Evolutionary conservation across 768 basidiomycete species (phyloP).

Genomic region (Tylopilus sp.): DNA sequence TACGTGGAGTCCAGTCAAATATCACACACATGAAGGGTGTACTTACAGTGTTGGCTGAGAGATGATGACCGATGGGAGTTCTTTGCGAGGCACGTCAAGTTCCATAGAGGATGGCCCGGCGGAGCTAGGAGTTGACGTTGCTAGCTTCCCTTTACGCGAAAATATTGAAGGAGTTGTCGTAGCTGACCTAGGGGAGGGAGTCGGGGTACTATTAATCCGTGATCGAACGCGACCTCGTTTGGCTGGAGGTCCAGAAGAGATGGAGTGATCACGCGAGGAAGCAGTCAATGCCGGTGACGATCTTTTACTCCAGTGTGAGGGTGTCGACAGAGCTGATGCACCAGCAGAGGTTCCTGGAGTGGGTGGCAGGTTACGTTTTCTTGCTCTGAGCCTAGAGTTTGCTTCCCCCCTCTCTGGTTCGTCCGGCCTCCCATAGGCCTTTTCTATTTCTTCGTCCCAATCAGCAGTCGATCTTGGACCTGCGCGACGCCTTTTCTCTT

Average conservation of each 20-base stretch:
- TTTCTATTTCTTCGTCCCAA: conserved; percentile 30
- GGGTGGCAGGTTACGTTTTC: conserved; percentile 11
- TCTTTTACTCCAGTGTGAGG: conserved; percentile 2
- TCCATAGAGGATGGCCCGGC: conserved; percentile 15
- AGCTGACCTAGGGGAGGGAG: conserved; percentile 9
- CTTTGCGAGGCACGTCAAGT: not conserved
- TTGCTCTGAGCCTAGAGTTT: conserved; percentile 21
- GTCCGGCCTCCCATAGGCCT: conserved; percentile 12
- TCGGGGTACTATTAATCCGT: conserved; percentile 1
- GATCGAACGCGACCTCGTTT: conserved; percentile 8
- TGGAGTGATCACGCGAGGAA: conserved; percentile 12
- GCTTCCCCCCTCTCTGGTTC: conserved; percentile 27
- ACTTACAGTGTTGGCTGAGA: conserved; percentile 24
- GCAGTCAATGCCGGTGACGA: conserved; percentile 12
- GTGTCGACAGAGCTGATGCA: conserved; percentile 1
- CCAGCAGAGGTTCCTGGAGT: conserved; percentile 7
- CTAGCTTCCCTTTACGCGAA: conserved; percentile 4
- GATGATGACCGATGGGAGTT: conserved; percentile 17
- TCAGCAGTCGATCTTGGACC: conserved; percentile 8
- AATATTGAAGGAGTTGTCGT: not conserved
- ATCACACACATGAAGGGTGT: not conserved
- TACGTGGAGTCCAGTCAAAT: conserved; percentile 1
- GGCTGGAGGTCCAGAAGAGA: conserved; percentile 8
- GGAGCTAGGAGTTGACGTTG: conserved; percentile 6
- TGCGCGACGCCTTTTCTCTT: conserved; percentile 15